A percentile compares a stretch with the other conserved stretches of the same genome.
Conservation (phyloP, 306 rosid genomes). For the Trifolium fragiferum region DNA sequence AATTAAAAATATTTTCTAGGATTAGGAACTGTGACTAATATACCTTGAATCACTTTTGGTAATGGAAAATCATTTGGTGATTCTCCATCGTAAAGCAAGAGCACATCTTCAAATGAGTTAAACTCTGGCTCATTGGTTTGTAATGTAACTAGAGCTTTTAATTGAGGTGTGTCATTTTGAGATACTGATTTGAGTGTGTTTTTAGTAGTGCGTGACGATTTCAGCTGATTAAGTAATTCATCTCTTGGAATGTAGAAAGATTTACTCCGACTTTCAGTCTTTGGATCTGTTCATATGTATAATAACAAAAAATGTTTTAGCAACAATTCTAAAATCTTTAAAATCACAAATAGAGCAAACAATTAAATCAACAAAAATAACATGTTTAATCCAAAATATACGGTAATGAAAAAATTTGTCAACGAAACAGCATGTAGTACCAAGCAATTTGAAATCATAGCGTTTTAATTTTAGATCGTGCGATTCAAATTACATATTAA, state of each 20-base stretch:
- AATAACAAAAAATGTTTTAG: constrained; percentile 9
- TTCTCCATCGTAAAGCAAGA: constrained; percentile 66
- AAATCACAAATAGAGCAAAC: not conserved
- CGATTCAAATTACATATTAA: no score
- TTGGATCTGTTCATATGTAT: constrained; percentile 52
- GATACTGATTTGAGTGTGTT: constrained; percentile 57
- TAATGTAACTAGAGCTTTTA: constrained; percentile 40
- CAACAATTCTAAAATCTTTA: not conserved
- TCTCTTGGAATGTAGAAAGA: constrained; percentile 74
- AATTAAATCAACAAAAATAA: not conserved
- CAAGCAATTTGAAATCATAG: no score
- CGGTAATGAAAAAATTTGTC: no score
- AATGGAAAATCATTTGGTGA: constrained; percentile 41
- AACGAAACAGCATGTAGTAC: no score
- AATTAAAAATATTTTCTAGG: not conserved
- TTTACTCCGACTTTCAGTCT: constrained; percentile 54
- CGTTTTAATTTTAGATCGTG: no score
- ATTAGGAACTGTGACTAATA: not conserved
- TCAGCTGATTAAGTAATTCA: constrained; percentile 72
- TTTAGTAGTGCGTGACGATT: constrained; percentile 64
- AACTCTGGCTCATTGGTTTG: constrained; percentile 44
- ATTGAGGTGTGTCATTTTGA: constrained; percentile 49
- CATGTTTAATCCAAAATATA: no score
- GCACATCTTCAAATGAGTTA: constrained; percentile 50
- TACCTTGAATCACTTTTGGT: constrained; percentile 78